Conservation (phyloP, 495 filamentous ascomycete species). For the Penicillium antarcticum region DNA sequence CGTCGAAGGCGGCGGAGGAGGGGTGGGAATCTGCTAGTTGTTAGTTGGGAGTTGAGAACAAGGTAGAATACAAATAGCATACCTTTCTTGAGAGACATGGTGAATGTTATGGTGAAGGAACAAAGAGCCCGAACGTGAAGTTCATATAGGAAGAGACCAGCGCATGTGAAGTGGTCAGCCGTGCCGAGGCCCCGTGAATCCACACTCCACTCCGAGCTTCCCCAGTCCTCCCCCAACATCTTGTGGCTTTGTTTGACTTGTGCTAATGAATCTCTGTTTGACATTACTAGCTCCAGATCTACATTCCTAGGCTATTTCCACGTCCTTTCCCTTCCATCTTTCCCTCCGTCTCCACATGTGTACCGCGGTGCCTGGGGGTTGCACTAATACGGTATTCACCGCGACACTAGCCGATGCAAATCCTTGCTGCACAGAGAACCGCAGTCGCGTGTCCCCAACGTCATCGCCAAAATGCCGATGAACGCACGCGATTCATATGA, state of each 20-base stretch:
- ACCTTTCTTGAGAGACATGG: constrained; percentile 85
- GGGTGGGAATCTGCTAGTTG: constrained; percentile 71
- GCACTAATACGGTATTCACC: constrained; percentile 23
- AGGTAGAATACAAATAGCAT: constrained; percentile 19
- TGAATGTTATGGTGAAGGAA: constrained; percentile 19
- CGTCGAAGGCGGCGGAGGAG: constrained; percentile 86
- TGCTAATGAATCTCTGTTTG: no score
- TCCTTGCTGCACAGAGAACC: constrained; percentile 8
- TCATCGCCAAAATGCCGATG: constrained; percentile 39
- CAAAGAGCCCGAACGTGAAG: not conserved
- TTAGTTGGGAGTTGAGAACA: constrained; percentile 11
- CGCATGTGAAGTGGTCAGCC: constrained; percentile 18
- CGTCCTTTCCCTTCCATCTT: not conserved
- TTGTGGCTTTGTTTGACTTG: no score
- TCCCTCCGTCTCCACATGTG: constrained; percentile 5
- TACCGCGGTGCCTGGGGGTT: constrained; percentile 2
- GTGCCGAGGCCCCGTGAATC: constrained; percentile 20
- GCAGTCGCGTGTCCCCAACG: not conserved
- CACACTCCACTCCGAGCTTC: not conserved
- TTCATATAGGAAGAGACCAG: constrained; percentile 8
- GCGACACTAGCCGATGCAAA: constrained; percentile 12
- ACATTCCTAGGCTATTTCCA: not conserved
- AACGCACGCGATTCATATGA: constrained; percentile 40
- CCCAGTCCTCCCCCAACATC: not conserved
- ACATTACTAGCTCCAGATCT: not conserved